Percentiles rank a stretch among this genome's conserved stretches.
These are phyloP conservation scores for Picea engelmannii DNA, from an alignment of 83 land plant species.

Conservation along the genomic window DNA sequence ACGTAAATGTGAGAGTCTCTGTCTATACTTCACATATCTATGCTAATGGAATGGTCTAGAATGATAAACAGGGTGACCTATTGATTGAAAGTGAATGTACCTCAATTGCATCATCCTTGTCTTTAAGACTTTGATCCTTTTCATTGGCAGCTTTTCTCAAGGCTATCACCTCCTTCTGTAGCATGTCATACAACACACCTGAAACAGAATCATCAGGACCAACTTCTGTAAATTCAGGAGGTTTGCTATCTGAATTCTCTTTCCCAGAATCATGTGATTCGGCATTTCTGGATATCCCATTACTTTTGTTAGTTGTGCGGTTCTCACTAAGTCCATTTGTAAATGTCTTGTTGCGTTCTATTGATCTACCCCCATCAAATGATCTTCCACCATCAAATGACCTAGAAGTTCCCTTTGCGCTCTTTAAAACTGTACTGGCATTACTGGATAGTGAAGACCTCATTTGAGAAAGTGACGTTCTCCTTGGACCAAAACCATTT, in stretches of 20 bases:
- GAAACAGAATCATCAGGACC: conserved; percentile 59
- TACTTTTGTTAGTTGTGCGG: conserved; percentile 14
- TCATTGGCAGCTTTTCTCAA: conserved; percentile 72
- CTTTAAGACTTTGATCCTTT: conserved; percentile 68
- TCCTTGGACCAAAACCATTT: conserved; percentile 56
- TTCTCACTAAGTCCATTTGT: conserved; percentile 32
- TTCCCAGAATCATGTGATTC: conserved; percentile 20
- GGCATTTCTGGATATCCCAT: conserved; percentile 2
- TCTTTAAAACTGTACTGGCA: conserved; percentile 51
- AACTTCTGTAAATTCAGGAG: conserved; percentile 21
- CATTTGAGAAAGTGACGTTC: conserved; percentile 52
- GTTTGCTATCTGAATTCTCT: conserved; percentile 36
- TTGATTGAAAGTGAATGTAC: conserved; percentile 19
- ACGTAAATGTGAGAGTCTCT: neutral
- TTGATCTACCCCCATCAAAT: conserved; percentile 16
- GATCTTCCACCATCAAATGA: conserved; percentile 66
- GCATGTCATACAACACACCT: conserved; percentile 61
- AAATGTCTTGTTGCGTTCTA: conserved; percentile 26
- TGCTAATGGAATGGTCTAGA: neutral
- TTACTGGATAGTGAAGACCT: conserved; percentile 47
- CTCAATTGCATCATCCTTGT: conserved; percentile 84
- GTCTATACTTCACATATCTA: too few relatives aligned
- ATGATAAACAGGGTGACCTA: too few relatives aligned
- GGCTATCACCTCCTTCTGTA: conserved; percentile 70
- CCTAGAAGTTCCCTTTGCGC: conserved; percentile 67